A percentile compares a stretch with the other conserved stretches of the same genome.
Conservation (phyloP, 148 eudicot genomes). For the Talinum fruticosum region DNA sequence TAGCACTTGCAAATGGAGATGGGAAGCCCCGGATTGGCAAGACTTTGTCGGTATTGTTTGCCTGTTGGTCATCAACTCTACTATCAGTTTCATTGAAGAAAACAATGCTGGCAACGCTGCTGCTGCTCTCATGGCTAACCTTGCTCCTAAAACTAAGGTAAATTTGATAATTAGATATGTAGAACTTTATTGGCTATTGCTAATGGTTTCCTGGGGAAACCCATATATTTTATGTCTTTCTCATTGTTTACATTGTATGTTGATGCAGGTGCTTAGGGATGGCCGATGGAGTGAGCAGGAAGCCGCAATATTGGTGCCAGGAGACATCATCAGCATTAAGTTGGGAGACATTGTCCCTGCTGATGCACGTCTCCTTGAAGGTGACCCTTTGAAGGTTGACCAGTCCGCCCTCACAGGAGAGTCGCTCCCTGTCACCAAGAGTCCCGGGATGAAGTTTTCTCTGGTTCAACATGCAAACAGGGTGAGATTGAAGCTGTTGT, state of each 20-base stretch:
- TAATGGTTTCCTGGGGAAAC: not conserved
- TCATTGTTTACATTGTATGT: not conserved
- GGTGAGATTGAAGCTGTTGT: slow-evolving; percentile 94
- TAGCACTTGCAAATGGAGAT: slow-evolving; percentile 82
- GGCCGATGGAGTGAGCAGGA: slow-evolving; percentile 88
- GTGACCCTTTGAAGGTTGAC: slow-evolving; percentile 86
- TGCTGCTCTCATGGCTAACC: slow-evolving; percentile 99
- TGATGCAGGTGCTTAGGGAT: slow-evolving; percentile 67
- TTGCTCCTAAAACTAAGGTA: slow-evolving; percentile 98
- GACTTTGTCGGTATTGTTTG: slow-evolving; percentile 87
- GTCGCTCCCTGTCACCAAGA: slow-evolving; percentile 87
- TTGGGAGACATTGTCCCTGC: slow-evolving; percentile 93
- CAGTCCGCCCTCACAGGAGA: slow-evolving; percentile 98
- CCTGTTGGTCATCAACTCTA: slow-evolving; percentile 84
- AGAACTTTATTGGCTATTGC: not conserved
- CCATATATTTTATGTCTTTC: not conserved
- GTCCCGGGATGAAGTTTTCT: slow-evolving; percentile 79
- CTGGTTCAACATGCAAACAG: slow-evolving; percentile 98
- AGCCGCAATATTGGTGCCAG: slow-evolving; percentile 82
- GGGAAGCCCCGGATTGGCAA: slow-evolving; percentile 94
- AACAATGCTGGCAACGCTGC: slow-evolving; percentile 98
- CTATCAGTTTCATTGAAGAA: slow-evolving; percentile 94
- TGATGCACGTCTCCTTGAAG: slow-evolving; percentile 96
- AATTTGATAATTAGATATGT: not conserved
- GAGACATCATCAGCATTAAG: slow-evolving; percentile 90